Evolutionary conservation across 2,329 filamentous ascomycete species (phyloP).

Genomic region (Amphichorda felina): DNA sequence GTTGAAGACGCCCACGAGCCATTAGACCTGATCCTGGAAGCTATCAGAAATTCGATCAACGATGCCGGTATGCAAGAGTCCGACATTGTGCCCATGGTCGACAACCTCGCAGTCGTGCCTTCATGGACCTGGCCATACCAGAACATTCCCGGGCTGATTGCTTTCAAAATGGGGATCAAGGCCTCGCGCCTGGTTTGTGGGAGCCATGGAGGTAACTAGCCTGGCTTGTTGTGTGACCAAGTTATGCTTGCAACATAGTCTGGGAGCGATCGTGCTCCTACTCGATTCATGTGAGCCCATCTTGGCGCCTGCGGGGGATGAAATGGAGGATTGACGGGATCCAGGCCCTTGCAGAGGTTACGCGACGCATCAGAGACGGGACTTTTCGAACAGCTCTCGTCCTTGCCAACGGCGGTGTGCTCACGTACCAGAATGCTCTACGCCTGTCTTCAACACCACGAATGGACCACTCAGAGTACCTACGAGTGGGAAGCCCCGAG

Average conservation of each 20-base stretch:
- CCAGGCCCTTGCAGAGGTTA: slow-evolving; percentile 38
- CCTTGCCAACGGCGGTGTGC: slow-evolving; percentile 52
- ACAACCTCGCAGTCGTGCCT: slow-evolving; percentile 46
- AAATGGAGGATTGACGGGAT: not conserved
- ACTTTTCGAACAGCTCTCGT: slow-evolving; percentile 39
- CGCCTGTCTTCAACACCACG: slow-evolving; percentile 37
- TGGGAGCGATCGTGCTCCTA: slow-evolving; percentile 54
- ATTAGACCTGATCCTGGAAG: slow-evolving; percentile 42
- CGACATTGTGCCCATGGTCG: slow-evolving; percentile 31
- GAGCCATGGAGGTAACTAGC: slow-evolving; percentile 52
- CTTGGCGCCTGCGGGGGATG: not conserved
- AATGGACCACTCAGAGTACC: slow-evolving; percentile 5
- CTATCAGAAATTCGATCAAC: slow-evolving; percentile 36
- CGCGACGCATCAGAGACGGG: slow-evolving; percentile 34
- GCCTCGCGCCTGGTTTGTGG: slow-evolving; percentile 33
- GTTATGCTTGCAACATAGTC: slow-evolving; percentile 44
- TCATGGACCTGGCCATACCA: slow-evolving; percentile 57
- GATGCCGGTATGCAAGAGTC: slow-evolving; percentile 26
- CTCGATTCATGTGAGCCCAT: slow-evolving; percentile 46
- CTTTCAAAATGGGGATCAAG: slow-evolving; percentile 32
- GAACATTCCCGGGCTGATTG: slow-evolving; percentile 38
- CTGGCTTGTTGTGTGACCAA: slow-evolving; percentile 50
- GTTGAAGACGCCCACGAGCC: slow-evolving; percentile 42
- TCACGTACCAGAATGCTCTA: slow-evolving; percentile 54
- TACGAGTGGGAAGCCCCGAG: slow-evolving; percentile 7